A percentile compares a stretch with the other conserved stretches of the same genome.
Evolutionary conservation across 305 asterid species (phyloP).

Genomic region (Stenogyne calaminthoides): DNA sequence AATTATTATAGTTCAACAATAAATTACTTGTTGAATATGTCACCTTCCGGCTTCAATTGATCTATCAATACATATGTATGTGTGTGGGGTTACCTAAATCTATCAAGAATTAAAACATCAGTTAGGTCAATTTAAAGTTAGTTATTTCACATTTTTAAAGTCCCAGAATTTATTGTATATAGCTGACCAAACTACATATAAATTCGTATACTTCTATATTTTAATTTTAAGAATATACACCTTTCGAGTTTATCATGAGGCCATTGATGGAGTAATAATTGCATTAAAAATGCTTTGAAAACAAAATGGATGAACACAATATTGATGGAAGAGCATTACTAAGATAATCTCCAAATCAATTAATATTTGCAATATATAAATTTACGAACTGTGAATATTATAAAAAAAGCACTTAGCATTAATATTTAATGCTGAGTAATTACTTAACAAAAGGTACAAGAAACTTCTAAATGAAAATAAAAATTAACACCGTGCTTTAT

Average conservation of each 20-base stretch:
- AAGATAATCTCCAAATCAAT: no score
- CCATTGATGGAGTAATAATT: not conserved
- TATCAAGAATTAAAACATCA: not conserved
- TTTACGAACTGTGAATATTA: no score
- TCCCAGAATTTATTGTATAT: not conserved
- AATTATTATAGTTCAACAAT: not conserved
- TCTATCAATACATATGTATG: not conserved
- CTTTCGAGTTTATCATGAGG: not conserved
- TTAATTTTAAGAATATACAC: not conserved
- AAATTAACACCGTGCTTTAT: no score
- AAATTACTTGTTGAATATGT: not conserved
- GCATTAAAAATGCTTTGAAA: not conserved
- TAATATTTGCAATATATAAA: no score
- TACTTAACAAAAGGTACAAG: no score
- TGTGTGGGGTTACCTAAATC: not conserved
- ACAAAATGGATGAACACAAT: no score
- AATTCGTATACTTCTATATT: not conserved
- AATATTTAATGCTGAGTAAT: no score
- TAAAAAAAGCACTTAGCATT: no score
- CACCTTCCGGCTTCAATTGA: not conserved
- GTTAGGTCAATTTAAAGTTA: not conserved
- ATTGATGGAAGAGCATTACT: no score
- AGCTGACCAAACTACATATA: constrained; percentile 18
- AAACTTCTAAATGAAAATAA: no score
- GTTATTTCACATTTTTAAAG: not conserved